phyloP scores from a whole-genome alignment of 116 monocot genomes.

The Trichopus zeylanicus region DNA sequence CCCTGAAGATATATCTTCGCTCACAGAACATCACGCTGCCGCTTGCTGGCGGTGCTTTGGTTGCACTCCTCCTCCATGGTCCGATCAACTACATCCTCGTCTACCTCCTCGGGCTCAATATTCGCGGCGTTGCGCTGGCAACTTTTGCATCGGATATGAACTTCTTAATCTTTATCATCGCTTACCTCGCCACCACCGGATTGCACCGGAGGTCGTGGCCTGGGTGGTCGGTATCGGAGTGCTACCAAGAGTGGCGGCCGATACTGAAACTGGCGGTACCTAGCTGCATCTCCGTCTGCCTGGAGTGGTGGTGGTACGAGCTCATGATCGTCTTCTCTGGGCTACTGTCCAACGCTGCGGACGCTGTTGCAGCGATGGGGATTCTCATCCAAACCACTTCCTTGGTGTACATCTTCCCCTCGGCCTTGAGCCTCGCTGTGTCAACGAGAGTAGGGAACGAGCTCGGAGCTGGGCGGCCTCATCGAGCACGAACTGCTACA shows the following conservation, averaged over 20 bases:
- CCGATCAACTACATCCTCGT: constrained; percentile 52
- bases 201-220: constrained; percentile 15
- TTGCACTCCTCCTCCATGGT: constrained; percentile 27
- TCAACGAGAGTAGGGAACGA: constrained; percentile 35
- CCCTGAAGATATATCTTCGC: constrained; percentile 34
- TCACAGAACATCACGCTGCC: constrained; percentile 34
- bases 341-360: constrained; percentile 21
- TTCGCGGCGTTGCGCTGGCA: constrained; percentile 32
- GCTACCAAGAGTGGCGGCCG: constrained; percentile 24
- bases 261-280: constrained; percentile 31
- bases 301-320: constrained; percentile 70
- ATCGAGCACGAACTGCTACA: constrained; percentile 11
- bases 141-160: constrained; percentile 19
- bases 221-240: constrained; percentile 12
- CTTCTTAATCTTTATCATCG: constrained; percentile 13
- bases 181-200: constrained; percentile 20
- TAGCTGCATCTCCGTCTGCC: constrained; percentile 42
- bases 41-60: constrained; percentile 31
- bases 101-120: constrained; percentile 26
- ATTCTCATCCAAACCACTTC: constrained; percentile 40
- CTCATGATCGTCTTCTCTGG: constrained; percentile 45
- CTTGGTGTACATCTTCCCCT: constrained; percentile 35
- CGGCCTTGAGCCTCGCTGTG: constrained; percentile 25
- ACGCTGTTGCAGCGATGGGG: constrained; percentile 36
- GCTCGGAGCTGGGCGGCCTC: constrained; percentile 22